These are phyloP conservation scores for Rhizophagus prolifer DNA, from an alignment of 192 early-diverging fungal genomes.

Conservation along the genomic window DNA sequence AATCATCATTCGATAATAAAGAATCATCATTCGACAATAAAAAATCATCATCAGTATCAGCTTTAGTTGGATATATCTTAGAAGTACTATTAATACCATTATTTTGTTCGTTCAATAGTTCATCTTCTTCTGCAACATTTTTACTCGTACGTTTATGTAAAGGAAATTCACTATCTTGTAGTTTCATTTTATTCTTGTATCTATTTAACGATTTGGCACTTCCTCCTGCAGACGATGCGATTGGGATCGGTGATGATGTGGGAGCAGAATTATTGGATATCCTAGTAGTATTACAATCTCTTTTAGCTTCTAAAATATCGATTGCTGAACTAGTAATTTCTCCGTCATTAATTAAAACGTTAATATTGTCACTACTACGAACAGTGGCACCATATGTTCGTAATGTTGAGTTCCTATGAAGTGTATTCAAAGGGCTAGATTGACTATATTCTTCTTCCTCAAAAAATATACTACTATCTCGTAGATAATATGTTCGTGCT, in stretches of 20 bases:
- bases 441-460: slow-evolving; percentile 2
- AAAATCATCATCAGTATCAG: background rate
- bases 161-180: background rate
- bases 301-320: background rate
- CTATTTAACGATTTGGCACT: background rate
- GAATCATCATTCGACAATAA: background rate
- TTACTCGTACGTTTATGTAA: slow-evolving; percentile 9
- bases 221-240: background rate
- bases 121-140: background rate
- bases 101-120: background rate
- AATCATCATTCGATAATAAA: background rate
- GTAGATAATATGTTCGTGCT: background rate
- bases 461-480: background rate
- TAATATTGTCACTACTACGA: background rate
- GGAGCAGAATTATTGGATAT: background rate
- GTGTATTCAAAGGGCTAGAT: background rate
- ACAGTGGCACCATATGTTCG: background rate
- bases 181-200: background rate
- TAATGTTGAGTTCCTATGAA: background rate
- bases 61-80: background rate
- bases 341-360: background rate
- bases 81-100: background rate
- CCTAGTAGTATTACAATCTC: background rate
- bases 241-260: slow-evolving; percentile 5
- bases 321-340: background rate